These are phyloP conservation scores for Gossypium turneri DNA, from an alignment of 345 rosid species.

Conservation along the genomic window DNA sequence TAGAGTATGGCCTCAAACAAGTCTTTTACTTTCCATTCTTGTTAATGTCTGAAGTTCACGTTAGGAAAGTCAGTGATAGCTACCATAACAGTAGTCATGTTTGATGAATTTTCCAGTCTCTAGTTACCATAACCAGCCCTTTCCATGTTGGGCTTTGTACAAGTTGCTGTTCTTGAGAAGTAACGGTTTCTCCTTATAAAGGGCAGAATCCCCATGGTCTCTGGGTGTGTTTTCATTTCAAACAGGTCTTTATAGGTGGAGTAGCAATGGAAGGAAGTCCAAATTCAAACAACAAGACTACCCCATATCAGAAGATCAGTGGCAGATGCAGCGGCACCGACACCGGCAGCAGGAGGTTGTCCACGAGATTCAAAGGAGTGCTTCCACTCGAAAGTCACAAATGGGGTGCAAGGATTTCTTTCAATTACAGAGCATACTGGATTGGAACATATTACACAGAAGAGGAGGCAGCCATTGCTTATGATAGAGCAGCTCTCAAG, in stretches of 20 bases:
- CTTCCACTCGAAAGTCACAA: constrained; percentile 16
- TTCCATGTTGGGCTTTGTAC: background rate
- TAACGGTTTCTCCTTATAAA: background rate
- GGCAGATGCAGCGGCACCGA: background rate
- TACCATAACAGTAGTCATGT: background rate
- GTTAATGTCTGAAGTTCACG: background rate
- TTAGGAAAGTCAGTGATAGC: background rate
- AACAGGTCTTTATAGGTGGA: background rate
- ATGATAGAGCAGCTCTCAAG: constrained; percentile 33
- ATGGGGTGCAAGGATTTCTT: constrained; percentile 30
- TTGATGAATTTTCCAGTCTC: background rate
- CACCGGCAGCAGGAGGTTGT: background rate
- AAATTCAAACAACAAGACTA: background rate
- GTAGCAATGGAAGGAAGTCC: background rate
- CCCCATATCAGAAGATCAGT: background rate
- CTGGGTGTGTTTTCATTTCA: background rate
- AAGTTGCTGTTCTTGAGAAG: background rate
- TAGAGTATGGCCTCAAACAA: background rate
- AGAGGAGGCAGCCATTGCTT: constrained; percentile 29
- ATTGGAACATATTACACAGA: constrained; percentile 23
- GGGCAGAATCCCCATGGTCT: background rate
- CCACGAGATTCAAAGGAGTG: constrained; percentile 27
- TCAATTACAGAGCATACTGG: constrained; percentile 22
- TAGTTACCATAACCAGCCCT: background rate
- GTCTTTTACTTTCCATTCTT: background rate